These are phyloP conservation scores for Wickerhamiella cacticola DNA, from an alignment of 805 yeast genomes.

Conservation along the genomic window DNA sequence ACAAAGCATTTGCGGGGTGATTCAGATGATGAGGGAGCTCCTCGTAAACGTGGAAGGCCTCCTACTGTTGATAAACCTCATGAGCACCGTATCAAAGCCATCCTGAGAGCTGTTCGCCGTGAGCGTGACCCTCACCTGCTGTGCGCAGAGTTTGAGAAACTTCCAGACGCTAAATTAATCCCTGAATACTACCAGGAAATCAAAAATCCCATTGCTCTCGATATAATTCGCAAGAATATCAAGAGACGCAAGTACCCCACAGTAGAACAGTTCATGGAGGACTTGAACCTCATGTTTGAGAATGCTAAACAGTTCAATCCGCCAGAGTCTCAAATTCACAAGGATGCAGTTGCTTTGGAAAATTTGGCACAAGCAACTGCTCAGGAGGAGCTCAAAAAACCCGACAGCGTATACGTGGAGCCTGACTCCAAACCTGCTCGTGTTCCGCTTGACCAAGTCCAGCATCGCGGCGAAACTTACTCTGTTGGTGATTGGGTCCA, in stretches of 20 bases:
- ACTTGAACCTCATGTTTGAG: conserved; percentile 59
- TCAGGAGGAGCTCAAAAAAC: conserved; percentile 62
- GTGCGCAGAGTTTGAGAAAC: conserved; percentile 57
- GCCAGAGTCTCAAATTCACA: conserved; percentile 44
- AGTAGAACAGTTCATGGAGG: conserved; percentile 66
- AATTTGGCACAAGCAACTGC: conserved; percentile 42
- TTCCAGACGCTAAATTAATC: conserved; percentile 54
- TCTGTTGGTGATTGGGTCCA: conserved; percentile 93
- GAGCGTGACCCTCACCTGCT: conserved; percentile 45
- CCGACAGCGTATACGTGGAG: conserved; percentile 60
- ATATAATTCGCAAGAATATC: conserved; percentile 57
- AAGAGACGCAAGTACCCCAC: conserved; percentile 70
- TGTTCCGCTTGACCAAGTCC: conserved; percentile 68
- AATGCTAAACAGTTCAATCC: conserved; percentile 60
- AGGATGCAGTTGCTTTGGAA: conserved; percentile 55
- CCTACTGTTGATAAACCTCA: conserved; percentile 85
- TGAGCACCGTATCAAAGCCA: conserved; percentile 82
- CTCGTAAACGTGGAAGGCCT: conserved; percentile 76
- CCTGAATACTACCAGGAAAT: conserved; percentile 39
- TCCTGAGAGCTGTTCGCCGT: conserved; percentile 69
- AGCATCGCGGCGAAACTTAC: conserved; percentile 58
- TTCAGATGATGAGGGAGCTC: conserved; percentile 28
- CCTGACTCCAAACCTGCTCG: conserved; percentile 49
- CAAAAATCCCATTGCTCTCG: conserved; percentile 34
- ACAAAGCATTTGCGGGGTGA: conserved; percentile 23